Evolutionary conservation across 2,329 filamentous ascomycete species (phyloP), one percentile per base, ranked within the genome.

Genomic region (Myrmaecium sp.): DNA sequence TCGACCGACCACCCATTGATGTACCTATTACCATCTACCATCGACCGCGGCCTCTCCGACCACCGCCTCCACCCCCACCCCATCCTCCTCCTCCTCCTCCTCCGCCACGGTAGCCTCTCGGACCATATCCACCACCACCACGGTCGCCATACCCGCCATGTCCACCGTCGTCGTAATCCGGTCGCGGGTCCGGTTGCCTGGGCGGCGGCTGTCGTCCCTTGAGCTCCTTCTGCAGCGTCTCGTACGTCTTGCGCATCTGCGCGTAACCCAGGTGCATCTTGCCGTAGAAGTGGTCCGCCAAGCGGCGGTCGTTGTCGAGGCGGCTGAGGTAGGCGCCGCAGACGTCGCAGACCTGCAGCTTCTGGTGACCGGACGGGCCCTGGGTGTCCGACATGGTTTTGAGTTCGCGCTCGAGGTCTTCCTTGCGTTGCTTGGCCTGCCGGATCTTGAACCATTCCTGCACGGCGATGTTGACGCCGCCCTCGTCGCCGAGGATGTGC

Each of bases 231-330:
- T 76, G 76, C 35, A 98, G 71, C n/a, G 68, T 60, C 30, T 93
- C 83, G 43, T 71, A 83, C 3, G 83, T 89, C 63, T 89, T 92
- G 41, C 89, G 72, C 89, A 98, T 98, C 56, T 93, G 81, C 10
- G 89, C 89, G 49, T 95, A 98, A 0, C 89, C 89, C 30, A 98
- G 58, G 47, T 98, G 89, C 89, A 98, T 98, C 63, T 98, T 98
- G 13, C 89, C 89, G 53, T 94, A 95, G 49, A 98, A 98, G 52
- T 98, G 89, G 49, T 98, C 89, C 12, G 89, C 89, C 46, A 98
- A 53, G 16, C 89, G 68, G 18, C 89, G 69, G 51, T 98, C 89
- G 47, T 98, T 98, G 49, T 98, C 89, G 17, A 98, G 66, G 13
- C 89, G 62, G 35, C 74, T 83, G 19, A 98, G 66, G 50, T 95